Evolutionary conservation across 1,284 basidiomycete species (phyloP), one percentile per base, ranked within the genome.

Genomic region (Ceratobasidium sp.): DNA sequence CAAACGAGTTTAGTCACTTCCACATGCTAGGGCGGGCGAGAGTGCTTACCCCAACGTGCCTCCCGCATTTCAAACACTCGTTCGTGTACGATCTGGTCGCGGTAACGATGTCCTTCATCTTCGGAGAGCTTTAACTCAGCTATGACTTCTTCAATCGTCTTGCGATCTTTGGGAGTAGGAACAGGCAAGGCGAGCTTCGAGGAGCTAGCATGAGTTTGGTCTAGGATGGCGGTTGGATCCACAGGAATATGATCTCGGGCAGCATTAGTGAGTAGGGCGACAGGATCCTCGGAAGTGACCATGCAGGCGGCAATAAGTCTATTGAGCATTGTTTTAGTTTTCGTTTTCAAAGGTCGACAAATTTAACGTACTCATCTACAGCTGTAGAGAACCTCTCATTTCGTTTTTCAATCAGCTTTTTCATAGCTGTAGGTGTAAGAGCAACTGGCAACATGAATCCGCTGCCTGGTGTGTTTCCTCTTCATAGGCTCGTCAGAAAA

Each of bases 381-480:
- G 94, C 93, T 65, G 87, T 83, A 10, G 84, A 84, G 83, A 94
- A 96, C 64, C 88, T 86, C 54, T 88, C 85, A 80, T 96, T 95
- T 61, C 94, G 87, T 79, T 89, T 89, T 81, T 94, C 91, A 61
- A 96, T 88, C 9, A 96, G 86, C 78, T 91, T 93, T 81, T 93
- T 93, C 28, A 91, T 87, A 26, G 89, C 89, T 5, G 86, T 85
- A 13, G 91, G 89, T 0, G 89, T 89, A 79, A 93, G 81, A 2
- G 89, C 82, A 33, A 91, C 87, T 0, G 89, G 86, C 28, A 87
- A 83, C 12, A 86, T 84, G 70, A 86, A 85, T 0, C 84, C 82
- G 56, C 87, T 90, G 54, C 61, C 76, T 80, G 74, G 68, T 78
- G 69, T 62, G 79, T 64, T 33, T 28, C 62, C 28, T n/a, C 52